These are phyloP conservation scores for Macrocybe gigantea DNA, from an alignment of 768 basidiomycete species.

Conservation along the genomic window DNA sequence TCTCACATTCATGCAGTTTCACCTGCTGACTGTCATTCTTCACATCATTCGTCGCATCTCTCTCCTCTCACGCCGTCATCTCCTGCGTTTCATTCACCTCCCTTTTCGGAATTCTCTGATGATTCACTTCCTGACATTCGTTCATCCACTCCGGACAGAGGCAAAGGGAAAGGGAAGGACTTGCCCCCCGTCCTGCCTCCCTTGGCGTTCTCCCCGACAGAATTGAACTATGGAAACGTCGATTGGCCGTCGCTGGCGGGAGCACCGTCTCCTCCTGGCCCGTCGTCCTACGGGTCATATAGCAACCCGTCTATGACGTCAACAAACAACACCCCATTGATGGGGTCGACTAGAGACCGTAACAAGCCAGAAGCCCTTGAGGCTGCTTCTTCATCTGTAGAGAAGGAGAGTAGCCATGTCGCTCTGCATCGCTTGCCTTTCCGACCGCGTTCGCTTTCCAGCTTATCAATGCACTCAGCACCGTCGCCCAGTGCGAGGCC, in stretches of 20 bases:
- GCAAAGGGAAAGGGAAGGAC: constrained; percentile 59
- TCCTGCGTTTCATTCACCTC: constrained; percentile 6
- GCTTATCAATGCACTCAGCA: constrained; percentile 26
- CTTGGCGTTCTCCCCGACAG: constrained; percentile 51
- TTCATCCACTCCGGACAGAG: constrained; percentile 10
- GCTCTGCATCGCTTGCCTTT: not conserved
- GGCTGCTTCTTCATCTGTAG: too few relatives aligned
- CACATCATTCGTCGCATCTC: constrained; percentile 17
- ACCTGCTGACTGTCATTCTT: constrained; percentile 18
- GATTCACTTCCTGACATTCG: constrained; percentile 5
- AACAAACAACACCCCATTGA: too few relatives aligned
- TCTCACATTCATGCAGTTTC: constrained; percentile 13
- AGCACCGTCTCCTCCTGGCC: constrained; percentile 24
- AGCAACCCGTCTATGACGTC: too few relatives aligned
- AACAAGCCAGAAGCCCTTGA: too few relatives aligned
- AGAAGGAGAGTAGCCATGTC: too few relatives aligned
- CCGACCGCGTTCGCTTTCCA: constrained; percentile 5
- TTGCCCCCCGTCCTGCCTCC: constrained; percentile 62
- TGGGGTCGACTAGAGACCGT: too few relatives aligned
- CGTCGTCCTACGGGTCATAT: constrained; percentile 30
- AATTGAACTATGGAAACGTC: constrained; percentile 37
- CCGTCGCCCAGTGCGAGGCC: constrained; percentile 43
- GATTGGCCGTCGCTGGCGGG: constrained; percentile 27
- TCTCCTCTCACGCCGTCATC: constrained; percentile 19
- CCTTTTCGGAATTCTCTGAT: constrained; percentile 4